phyloP scores from a whole-genome alignment of 495 filamentous ascomycete genomes.

The Daldinia grandis region DNA sequence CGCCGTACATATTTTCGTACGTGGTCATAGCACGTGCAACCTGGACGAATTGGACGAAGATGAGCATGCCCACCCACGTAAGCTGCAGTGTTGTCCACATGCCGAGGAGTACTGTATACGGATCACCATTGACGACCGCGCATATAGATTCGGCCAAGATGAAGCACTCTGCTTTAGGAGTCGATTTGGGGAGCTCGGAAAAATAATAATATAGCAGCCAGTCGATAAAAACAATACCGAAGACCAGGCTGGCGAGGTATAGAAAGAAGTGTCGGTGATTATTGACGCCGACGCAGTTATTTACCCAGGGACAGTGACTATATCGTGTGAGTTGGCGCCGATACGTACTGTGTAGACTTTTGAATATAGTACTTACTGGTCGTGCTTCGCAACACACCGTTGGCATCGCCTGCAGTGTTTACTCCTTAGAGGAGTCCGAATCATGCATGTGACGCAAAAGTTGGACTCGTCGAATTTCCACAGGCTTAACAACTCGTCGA shows the following conservation, averaged over 20 bases:
- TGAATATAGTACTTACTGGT: constrained; percentile 73
- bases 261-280: constrained; percentile 96
- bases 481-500: constrained; percentile 80
- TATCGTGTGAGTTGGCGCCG: constrained; percentile 50
- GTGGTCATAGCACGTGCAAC: constrained; percentile 92
- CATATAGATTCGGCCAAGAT: constrained; percentile 79
- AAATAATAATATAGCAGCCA: constrained; percentile 57
- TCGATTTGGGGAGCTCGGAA: constrained; percentile 38
- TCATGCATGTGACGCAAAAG: constrained; percentile 94
- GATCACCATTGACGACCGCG: constrained; percentile 75
- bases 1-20: constrained; percentile 89
- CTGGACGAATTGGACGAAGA: constrained; percentile 90
- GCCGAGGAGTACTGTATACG: constrained; percentile 80
- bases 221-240: constrained; percentile 74
- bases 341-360: not conserved
- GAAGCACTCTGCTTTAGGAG: constrained; percentile 68
- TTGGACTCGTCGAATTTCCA: constrained; percentile 95
- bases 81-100: constrained; percentile 84
- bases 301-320: constrained; percentile 97
- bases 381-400: constrained; percentile 94
- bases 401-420: constrained; percentile 93
- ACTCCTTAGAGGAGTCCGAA: constrained; percentile 86
- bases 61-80: constrained; percentile 94
- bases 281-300: constrained; percentile 93
- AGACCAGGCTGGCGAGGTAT: constrained; percentile 79